phyloP scores from a whole-genome alignment of 768 basidiomycete species.

The Lanmaoa pseudosensibilis region DNA sequence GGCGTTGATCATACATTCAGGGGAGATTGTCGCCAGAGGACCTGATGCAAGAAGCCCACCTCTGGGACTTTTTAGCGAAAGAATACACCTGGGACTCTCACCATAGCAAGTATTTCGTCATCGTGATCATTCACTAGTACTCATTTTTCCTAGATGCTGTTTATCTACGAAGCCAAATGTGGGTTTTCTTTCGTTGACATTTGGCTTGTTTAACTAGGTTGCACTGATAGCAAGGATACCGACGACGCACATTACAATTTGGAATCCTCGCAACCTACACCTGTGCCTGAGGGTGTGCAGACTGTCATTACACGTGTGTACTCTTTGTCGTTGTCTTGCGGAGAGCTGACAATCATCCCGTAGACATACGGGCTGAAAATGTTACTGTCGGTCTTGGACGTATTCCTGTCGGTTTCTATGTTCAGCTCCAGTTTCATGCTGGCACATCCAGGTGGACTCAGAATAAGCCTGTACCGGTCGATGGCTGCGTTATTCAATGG shows the following conservation, averaged over 20 bases:
- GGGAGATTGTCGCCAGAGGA: background rate
- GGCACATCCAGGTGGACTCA: conserved; percentile 1
- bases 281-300: background rate
- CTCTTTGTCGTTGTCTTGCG: background rate
- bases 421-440: background rate
- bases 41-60: background rate
- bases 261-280: background rate
- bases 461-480: background rate
- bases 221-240: background rate
- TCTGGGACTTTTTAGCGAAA: background rate
- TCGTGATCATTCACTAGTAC: background rate
- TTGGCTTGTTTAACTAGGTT: background rate
- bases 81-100: background rate
- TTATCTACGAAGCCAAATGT: conserved; percentile 1
- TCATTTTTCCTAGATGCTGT: background rate
- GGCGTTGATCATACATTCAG: background rate
- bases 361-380: conserved; percentile 16
- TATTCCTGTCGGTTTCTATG: conserved; percentile 18
- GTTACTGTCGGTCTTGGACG: conserved; percentile 5
- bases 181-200: background rate
- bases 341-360: background rate
- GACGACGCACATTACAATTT: background rate
- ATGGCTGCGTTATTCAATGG: conserved; percentile 9
- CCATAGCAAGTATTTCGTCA: background rate
- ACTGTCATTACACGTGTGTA: conserved; percentile 6